These are phyloP conservation scores for Hordeum pubiflorum DNA, from an alignment of 202 grass and related monocot genomes.

Conservation along the genomic window DNA sequence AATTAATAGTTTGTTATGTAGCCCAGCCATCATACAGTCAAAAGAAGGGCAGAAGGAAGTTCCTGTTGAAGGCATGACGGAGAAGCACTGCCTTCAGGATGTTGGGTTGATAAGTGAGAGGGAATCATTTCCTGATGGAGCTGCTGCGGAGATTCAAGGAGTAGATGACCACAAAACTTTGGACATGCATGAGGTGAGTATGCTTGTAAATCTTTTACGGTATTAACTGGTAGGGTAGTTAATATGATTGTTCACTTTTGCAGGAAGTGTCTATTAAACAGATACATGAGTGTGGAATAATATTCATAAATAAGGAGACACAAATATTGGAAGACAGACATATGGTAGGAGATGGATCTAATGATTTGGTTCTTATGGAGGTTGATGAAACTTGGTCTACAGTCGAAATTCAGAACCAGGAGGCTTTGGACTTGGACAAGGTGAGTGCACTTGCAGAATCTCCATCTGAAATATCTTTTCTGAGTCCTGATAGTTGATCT, in stretches of 20 bases:
- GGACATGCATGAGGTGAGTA: slow-evolving; percentile 25
- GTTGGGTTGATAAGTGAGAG: slow-evolving; percentile 16
- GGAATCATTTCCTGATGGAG: slow-evolving; percentile 13
- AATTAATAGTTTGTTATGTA: slow-evolving; percentile 1
- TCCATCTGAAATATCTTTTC: slow-evolving; percentile 8
- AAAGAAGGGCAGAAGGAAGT: slow-evolving; percentile 18
- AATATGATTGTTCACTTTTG: slow-evolving; percentile 15
- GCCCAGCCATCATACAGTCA: slow-evolving; percentile 10
- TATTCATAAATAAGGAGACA: neutral
- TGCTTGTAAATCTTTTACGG: slow-evolving; percentile 19
- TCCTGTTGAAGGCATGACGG: neutral
- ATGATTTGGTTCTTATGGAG: slow-evolving; percentile 6
- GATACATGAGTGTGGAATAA: slow-evolving; percentile 8
- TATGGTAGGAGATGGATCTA: neutral
- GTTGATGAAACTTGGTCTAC: slow-evolving; percentile 22
- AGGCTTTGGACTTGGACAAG: slow-evolving; percentile 25
- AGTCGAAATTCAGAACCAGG: slow-evolving; percentile 20
- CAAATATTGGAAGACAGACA: slow-evolving; percentile 6
- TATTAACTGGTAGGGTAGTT: slow-evolving; percentile 7
- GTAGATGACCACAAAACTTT: slow-evolving; percentile 16
- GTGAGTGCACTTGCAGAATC: slow-evolving; percentile 23
- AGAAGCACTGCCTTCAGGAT: slow-evolving; percentile 16
- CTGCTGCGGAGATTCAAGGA: slow-evolving; percentile 9
- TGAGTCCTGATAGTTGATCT: slow-evolving; percentile 6
- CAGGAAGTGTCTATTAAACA: slow-evolving; percentile 18